phyloP scores from a whole-genome alignment of 2,329 filamentous ascomycete species.

The Cordyceps fumosorosea region DNA sequence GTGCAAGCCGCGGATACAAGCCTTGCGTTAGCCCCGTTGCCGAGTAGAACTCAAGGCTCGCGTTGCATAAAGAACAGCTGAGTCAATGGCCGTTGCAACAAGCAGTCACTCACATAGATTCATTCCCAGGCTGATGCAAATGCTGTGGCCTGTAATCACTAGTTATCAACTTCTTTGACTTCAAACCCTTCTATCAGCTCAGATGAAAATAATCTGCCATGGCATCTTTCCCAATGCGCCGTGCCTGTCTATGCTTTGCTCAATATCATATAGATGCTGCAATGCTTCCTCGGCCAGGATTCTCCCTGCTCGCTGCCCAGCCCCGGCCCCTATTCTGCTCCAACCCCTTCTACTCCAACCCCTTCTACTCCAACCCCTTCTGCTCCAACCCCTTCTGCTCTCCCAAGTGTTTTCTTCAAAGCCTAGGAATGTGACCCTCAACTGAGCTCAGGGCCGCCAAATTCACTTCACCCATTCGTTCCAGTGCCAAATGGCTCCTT shows the following conservation, averaged over 20 bases:
- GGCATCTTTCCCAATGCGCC: conserved; percentile 7
- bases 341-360: neutral
- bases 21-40: neutral
- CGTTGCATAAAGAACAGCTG: neutral
- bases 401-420: neutral
- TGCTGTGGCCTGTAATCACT: neutral
- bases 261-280: conserved; percentile 12
- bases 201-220: conserved; percentile 4
- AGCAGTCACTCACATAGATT: no score
- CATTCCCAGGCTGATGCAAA: neutral
- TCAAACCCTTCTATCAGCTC: conserved; percentile 9
- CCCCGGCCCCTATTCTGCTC: neutral
- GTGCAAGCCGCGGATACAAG: neutral
- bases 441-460: conserved; percentile 47
- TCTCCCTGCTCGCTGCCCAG: neutral
- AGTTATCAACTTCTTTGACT: neutral
- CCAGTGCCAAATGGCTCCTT: conserved; percentile 28
- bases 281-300: conserved; percentile 2
- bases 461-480: conserved; percentile 45
- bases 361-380: neutral
- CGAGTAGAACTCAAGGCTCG: neutral
- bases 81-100: neutral
- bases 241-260: conserved; percentile 12
- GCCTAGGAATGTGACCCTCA: conserved; percentile 43
- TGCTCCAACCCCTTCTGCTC: neutral